These are phyloP conservation scores for Emmonsiellopsis sp. DNA, from an alignment of 2,329 filamentous ascomycete genomes.

Conservation along the genomic window DNA sequence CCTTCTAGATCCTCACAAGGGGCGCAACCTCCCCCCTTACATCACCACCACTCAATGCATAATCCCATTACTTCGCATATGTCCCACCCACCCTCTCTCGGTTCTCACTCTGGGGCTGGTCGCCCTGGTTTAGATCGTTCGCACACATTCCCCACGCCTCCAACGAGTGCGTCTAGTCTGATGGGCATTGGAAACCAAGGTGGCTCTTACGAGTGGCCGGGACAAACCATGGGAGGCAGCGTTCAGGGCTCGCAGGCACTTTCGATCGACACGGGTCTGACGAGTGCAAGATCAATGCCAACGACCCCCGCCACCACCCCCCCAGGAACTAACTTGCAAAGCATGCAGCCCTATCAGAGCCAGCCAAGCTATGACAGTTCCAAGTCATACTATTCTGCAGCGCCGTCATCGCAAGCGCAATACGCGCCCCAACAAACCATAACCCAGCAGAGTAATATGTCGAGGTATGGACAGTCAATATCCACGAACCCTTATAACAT, in stretches of 20 bases:
- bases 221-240: constrained; percentile 52
- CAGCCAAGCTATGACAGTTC: constrained; percentile 67
- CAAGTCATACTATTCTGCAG: constrained; percentile 67
- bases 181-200: constrained; percentile 67
- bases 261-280: constrained; percentile 71
- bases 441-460: constrained; percentile 57
- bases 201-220: constrained; percentile 69
- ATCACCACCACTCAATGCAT: constrained; percentile 59
- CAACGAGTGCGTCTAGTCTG: constrained; percentile 83
- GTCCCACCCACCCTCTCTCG: constrained; percentile 54
- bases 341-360: constrained; percentile 68
- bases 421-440: constrained; percentile 56
- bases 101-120: constrained; percentile 46
- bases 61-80: constrained; percentile 47
- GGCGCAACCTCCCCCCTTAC: constrained; percentile 53
- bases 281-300: constrained; percentile 74
- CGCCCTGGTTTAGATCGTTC: constrained; percentile 74
- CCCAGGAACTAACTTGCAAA: constrained; percentile 65
- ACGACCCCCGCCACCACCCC: constrained; percentile 87
- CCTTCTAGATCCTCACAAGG: constrained; percentile 53
- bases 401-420: constrained; percentile 57
- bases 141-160: constrained; percentile 89
- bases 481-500: constrained; percentile 52
- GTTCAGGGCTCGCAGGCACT: constrained; percentile 60
- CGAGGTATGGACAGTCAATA: constrained; percentile 51